These are phyloP conservation scores for Sugiyamaella castrensis DNA, from an alignment of 1,139 yeast species.

Conservation along the genomic window DNA sequence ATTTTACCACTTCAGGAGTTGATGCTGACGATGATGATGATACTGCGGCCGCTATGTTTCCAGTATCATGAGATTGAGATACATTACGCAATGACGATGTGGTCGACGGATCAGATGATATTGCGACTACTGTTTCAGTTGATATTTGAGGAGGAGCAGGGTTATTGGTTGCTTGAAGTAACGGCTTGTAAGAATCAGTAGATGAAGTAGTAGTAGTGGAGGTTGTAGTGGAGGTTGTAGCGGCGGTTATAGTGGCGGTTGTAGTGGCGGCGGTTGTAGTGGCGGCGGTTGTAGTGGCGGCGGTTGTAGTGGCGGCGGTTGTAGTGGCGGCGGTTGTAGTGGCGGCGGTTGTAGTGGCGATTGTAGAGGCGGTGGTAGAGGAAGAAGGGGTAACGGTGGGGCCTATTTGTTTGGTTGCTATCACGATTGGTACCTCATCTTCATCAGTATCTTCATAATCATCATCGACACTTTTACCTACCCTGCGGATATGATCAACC, in stretches of 20 bases:
- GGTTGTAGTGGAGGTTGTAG: neutral
- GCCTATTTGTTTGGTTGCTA: neutral
- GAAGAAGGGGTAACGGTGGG: conserved; percentile 6
- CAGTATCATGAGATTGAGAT: too few relatives aligned
- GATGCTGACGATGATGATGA: neutral
- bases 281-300: neutral
- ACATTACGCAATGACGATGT: neutral
- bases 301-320: conserved; percentile 1
- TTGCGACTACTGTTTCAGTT: conserved; percentile 29
- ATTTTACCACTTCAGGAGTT: conserved; percentile 2
- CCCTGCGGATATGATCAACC: neutral
- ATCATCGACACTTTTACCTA: neutral
- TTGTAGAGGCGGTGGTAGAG: conserved; percentile 1
- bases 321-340: conserved; percentile 6
- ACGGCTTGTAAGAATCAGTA: conserved; percentile 15
- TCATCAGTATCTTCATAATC: neutral
- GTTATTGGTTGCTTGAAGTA: conserved; percentile 17
- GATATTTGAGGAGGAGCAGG: conserved; percentile 31
- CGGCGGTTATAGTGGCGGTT: neutral
- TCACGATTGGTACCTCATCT: neutral
- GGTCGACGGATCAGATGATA: conserved; percentile 1
- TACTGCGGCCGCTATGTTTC: too few relatives aligned
- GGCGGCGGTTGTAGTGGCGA: neutral
- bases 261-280: neutral
- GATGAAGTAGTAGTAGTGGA: neutral